Base-by-base conservation (phyloP, 2,329 filamentous ascomycete species). In the Gaeumannomyces sp. region DNA sequence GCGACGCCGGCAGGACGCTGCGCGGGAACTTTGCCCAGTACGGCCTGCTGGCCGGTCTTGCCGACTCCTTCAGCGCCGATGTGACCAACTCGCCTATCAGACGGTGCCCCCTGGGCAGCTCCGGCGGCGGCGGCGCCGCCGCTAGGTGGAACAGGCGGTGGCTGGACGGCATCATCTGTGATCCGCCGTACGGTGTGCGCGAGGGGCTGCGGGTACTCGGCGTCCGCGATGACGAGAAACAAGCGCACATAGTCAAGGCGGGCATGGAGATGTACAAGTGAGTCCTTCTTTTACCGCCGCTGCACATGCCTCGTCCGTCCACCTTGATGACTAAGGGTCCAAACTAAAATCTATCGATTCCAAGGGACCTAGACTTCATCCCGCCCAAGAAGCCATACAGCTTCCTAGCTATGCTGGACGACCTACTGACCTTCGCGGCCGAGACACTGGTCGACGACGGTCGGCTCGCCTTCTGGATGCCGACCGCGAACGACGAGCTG, bases 401-500 rank as follows among this genome's bases (percentile, higher is more conserved):
- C 70, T 98, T 99, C 74, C 81, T 90, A 56, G 89, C 91, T 7
- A 93, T 99, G 86, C 83, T 97, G 27, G 88, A 93, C 71, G 93
- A 98, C 74, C 92, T 99, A 63, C 83, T 98, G 7, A 83, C 88
- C 27, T 98, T 99, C 72, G 88, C 92, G 6, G 84, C 88, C 0
- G 80, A 85, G 16, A 91, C 89, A 1, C 81, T 99, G 0, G 91
- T 97, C 10, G 88, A 92, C 63, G 78, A 86, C 67, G 95, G 92
- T 0, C 83, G 95, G 33, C 75, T 99, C 13, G 91, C 90, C 10
- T 96, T 99, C 80, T 99, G 95, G 95, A 96, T 98, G 91, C 95
- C 95, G 0, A 96, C 93, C 0, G 89, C 92, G 33, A 93, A 92
- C 72, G 88, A 91, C 66, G 85, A 92, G 69, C 84, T 92, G 61